Conservation (phyloP, 2,329 filamentous ascomycete genomes). For the Ophiocordyceps unilateralis region DNA sequence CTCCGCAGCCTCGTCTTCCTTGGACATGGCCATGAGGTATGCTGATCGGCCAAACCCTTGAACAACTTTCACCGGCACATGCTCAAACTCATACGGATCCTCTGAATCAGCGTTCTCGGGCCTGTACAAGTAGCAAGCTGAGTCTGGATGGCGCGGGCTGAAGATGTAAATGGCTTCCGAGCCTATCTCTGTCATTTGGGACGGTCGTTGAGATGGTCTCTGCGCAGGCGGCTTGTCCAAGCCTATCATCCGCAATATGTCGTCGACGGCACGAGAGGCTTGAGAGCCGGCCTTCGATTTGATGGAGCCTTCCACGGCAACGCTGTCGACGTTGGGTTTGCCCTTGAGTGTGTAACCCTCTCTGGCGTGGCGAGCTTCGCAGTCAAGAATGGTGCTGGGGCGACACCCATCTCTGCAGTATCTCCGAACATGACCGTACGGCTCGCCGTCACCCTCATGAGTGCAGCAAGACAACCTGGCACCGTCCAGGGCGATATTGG, state of each 20-base stretch:
- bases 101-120: background rate
- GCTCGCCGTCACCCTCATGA: background rate
- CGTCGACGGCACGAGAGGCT: constrained; percentile 1
- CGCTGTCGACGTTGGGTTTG: background rate
- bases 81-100: constrained; percentile 3
- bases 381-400: background rate
- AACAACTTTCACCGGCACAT: constrained; percentile 3
- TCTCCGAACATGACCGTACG: background rate
- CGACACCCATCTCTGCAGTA: background rate
- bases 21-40: constrained; percentile 3
- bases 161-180: constrained; percentile 4
- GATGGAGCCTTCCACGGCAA: background rate
- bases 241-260: background rate
- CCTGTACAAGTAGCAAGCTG: constrained; percentile 3
- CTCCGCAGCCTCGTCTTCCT: background rate
- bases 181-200: background rate
- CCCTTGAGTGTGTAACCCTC: background rate
- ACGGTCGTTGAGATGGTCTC: background rate
- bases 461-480: background rate
- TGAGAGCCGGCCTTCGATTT: background rate
- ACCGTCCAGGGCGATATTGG: background rate
- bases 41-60: constrained; percentile 1
- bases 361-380: background rate
- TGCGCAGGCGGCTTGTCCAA: background rate
- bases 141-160: constrained; percentile 1